These are phyloP conservation scores for Malassezia dermatis DNA, from an alignment of 1,284 basidiomycete species.

Conservation along the genomic window DNA sequence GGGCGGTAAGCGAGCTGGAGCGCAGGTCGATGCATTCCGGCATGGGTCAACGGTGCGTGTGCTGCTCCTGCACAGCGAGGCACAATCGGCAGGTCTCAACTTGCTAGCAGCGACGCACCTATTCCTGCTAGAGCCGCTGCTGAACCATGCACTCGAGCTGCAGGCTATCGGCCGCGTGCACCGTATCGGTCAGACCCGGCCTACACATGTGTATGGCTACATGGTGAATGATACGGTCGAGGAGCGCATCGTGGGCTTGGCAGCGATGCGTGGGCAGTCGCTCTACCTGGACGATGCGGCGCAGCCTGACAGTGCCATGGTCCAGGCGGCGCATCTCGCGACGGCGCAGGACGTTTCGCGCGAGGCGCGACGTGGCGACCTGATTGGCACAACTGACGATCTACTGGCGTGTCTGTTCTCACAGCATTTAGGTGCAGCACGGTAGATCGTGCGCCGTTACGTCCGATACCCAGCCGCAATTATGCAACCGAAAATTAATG, in stretches of 20 bases:
- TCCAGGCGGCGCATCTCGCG: conserved; percentile 15
- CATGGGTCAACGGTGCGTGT: conserved; percentile 24
- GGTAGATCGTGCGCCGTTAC: no score
- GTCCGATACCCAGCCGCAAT: no score
- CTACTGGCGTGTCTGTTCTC: conserved; percentile 31
- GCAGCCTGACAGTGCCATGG: conserved; percentile 10
- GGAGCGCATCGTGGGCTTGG: conserved; percentile 27
- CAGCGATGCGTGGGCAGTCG: conserved; percentile 25
- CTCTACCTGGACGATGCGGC: conserved; percentile 22
- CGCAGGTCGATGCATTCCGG: conserved; percentile 24
- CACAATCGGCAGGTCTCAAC: conserved; percentile 39
- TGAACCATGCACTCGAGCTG: conserved; percentile 36
- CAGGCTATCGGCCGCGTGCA: conserved; percentile 42
- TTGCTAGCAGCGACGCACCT: conserved; percentile 33
- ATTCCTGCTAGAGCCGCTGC: conserved; percentile 39
- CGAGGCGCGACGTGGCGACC: conserved; percentile 23
- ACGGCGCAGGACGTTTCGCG: conserved; percentile 15
- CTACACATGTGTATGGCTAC: conserved; percentile 35
- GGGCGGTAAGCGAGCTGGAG: conserved; percentile 21
- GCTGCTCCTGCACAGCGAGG: conserved; percentile 42
- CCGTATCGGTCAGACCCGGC: conserved; percentile 39
- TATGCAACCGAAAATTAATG: no score
- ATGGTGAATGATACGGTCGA: conserved; percentile 39
- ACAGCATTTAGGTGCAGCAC: conserved; percentile 8
- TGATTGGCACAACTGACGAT: conserved; percentile 24